Percentiles rank a stretch among this genome's conserved stretches.
phyloP scores from a whole-genome alignment of 2,329 filamentous ascomycete species.

The Aureobasidium vineae region DNA sequence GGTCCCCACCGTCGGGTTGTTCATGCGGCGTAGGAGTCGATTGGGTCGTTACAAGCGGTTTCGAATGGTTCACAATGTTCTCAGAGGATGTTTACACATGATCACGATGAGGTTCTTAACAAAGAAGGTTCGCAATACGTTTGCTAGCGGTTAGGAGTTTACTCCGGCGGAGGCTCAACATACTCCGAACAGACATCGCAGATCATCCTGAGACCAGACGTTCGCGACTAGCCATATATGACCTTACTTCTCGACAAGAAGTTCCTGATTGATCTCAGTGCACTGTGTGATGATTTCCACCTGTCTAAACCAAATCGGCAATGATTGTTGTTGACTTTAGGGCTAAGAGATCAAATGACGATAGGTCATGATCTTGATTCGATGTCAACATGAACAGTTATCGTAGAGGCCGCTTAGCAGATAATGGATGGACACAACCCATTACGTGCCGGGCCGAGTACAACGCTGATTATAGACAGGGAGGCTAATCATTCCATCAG shows the following conservation, averaged over 20 bases:
- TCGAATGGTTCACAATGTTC: background rate
- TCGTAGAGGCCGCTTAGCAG: background rate
- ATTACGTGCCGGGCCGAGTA: background rate
- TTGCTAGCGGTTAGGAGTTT: background rate
- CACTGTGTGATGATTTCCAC: background rate
- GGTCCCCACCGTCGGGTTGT: background rate
- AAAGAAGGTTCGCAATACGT: background rate
- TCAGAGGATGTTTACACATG: too few relatives aligned
- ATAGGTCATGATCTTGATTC: too few relatives aligned
- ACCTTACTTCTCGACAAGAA: background rate
- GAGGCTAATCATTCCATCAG: background rate
- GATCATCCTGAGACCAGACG: background rate
- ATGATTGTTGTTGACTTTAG: background rate
- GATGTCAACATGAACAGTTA: background rate
- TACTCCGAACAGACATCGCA: background rate
- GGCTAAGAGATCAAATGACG: background rate
- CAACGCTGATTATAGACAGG: background rate
- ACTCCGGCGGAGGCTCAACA: background rate
- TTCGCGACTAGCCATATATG: background rate
- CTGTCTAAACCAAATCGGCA: background rate
- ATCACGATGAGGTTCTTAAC: too few relatives aligned
- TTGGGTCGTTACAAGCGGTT: background rate
- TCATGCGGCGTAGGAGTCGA: background rate
- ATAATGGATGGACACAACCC: background rate
- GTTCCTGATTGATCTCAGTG: background rate